Base-by-base conservation (phyloP, 2,329 filamentous ascomycete species). In the Neonectria hederae region DNA sequence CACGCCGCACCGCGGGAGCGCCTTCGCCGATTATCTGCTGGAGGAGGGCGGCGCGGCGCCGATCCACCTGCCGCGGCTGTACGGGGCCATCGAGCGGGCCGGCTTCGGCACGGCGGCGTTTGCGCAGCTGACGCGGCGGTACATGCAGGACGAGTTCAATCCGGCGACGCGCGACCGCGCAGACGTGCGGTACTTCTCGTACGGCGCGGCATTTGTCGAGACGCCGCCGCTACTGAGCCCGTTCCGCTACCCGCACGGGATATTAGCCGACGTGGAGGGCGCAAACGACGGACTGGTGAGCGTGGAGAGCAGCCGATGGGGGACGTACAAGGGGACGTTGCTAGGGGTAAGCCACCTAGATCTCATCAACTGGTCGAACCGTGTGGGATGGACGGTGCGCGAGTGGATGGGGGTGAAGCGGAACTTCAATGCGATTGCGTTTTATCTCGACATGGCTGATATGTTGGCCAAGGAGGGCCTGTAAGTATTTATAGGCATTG, bases 391-490 rank as follows among this genome's bases (percentile, higher is more conserved):
- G 82, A 83, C 83, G 43, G 71, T 87, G 45, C 78, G 90, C 53
- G 71, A 82, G 60, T 80, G 80, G 79, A 80, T 84, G 75, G 88
- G 88, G 1, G 81, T 83, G 65, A 80, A 82, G 69, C 82, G 81
- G 62, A 88, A 84, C 17, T 91, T 91, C 71, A 91, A 90, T 72
- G 89, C 89, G 2, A 83, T 90, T 62, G 89, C 89, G 0, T 90
- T 91, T 71, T 91, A 91, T 70, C 81, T 90, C 2, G 87, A 85
- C 63, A 87, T 91, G 71, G 85, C 84, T 11, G 86, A 92, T 72
- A 92, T 92, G 90, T 79, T 93, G 54, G 89, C 90, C 2, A 90
- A 89, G 71, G 89, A 92, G 73, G 89, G 87, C 2, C 65, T 81
- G 19, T 82, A 65, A 76, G 35, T 13, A 24, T 59, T n/a, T 8